phyloP scores from a whole-genome alignment of 257 asterid species.

The Rauvolfia tetraphylla region DNA sequence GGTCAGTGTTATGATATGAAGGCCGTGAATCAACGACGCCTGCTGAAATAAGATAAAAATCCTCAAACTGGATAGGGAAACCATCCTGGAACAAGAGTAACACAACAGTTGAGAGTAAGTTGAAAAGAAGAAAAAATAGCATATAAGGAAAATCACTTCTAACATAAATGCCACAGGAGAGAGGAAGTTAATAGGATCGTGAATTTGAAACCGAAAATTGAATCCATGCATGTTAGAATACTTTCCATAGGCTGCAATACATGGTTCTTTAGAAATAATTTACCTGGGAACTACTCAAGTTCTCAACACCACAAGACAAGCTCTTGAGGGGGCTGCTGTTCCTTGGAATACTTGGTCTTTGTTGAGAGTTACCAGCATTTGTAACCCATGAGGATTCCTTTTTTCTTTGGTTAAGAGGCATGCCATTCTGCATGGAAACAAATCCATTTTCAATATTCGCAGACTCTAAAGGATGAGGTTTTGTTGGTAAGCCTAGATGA shows the following conservation, averaged over 20 bases:
- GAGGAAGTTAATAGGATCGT: not conserved
- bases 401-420: conserved; percentile 28
- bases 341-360: conserved; percentile 35
- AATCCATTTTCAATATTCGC: conserved; percentile 38
- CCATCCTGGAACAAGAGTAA: conserved; percentile 54
- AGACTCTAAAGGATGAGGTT: conserved; percentile 28
- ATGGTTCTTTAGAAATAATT: conserved; percentile 6
- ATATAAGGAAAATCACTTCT: not conserved
- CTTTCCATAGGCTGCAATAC: not conserved
- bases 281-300: conserved; percentile 18
- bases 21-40: conserved; percentile 74
- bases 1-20: conserved; percentile 55
- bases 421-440: conserved; percentile 29
- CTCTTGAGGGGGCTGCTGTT: conserved; percentile 32
- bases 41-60: conserved; percentile 69
- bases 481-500: conserved; percentile 55
- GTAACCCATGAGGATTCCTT: conserved; percentile 41
- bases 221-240: not conserved
- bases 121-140: not conserved
- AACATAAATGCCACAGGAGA: not conserved
- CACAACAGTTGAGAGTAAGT: conserved; percentile 11
- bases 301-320: conserved; percentile 18
- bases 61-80: conserved; percentile 85
- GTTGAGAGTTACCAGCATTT: conserved; percentile 32
- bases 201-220: not conserved